Conservation (phyloP, 2,329 filamentous ascomycete genomes). For the Clonostachys rhizophaga region DNA sequence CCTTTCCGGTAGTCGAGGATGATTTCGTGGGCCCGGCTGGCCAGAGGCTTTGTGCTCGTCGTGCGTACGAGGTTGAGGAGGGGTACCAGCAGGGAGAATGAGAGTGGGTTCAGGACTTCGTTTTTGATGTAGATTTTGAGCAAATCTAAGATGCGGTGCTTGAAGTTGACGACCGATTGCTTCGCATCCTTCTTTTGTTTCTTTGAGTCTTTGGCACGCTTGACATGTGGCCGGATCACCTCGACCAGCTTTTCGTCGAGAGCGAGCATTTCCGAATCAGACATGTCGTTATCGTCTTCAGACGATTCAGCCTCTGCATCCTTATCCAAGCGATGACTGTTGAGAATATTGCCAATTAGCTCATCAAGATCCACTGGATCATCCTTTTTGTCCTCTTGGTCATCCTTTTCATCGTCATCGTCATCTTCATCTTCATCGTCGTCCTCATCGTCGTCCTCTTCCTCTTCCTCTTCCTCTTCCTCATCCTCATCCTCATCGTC, state of each 20-base stretch:
- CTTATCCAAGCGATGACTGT: constrained; percentile 62
- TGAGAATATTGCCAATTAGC: constrained; percentile 71
- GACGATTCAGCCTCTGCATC: constrained; percentile 50
- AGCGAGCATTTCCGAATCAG: constrained; percentile 91
- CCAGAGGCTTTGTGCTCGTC: constrained; percentile 72
- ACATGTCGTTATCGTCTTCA: constrained; percentile 76
- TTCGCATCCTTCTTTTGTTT: constrained; percentile 85
- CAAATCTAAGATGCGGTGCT: constrained; percentile 86
- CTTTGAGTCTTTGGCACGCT: constrained; percentile 56
- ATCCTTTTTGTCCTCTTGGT: constrained; percentile 34
- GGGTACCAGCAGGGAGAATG: constrained; percentile 68
- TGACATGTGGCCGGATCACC: constrained; percentile 76
- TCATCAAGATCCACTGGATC: constrained; percentile 60
- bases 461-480: constrained; percentile 41
- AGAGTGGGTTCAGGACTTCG: constrained; percentile 63
- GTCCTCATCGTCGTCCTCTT: constrained; percentile 32
- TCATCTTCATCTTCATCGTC: constrained; percentile 33
- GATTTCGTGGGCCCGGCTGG: constrained; percentile 67
- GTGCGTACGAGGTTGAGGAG: constrained; percentile 71
- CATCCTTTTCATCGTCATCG: constrained; percentile 38
- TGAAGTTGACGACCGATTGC: constrained; percentile 88
- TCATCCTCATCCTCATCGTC: constrained; percentile 45
- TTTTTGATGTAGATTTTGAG: constrained; percentile 80
- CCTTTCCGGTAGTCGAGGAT: constrained; percentile 68
- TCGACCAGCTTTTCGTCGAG: constrained; percentile 79